A percentile compares a stretch with the other conserved stretches of the same genome.
phyloP scores from a whole-genome alignment of 208 protist genomes.

The Crithidia thermophila region DNA sequence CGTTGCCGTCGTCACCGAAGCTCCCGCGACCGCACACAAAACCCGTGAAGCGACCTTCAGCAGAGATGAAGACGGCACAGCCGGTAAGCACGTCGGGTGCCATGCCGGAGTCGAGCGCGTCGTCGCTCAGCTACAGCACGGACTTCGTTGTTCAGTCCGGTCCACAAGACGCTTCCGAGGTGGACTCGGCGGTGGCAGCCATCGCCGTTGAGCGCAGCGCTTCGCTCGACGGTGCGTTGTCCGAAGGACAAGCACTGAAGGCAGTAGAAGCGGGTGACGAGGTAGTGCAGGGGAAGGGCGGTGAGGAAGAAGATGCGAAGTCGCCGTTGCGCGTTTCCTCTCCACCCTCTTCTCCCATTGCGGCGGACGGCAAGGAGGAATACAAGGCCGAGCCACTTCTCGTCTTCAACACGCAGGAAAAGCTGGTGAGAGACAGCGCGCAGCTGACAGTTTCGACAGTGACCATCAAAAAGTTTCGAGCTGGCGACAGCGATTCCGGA shows the following conservation, averaged over 20 bases:
- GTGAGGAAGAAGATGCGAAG: too few relatives aligned
- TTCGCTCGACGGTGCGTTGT: background rate
- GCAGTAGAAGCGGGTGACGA: too few relatives aligned
- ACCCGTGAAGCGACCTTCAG: background rate
- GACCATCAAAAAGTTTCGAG: background rate
- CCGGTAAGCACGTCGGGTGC: background rate
- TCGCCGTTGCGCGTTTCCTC: too few relatives aligned
- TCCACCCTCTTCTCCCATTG: too few relatives aligned
- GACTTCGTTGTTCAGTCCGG: conserved; percentile 23
- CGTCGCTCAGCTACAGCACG: conserved; percentile 7
- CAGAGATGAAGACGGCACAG: background rate
- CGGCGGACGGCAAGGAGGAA: too few relatives aligned
- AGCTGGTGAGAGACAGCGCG: background rate
- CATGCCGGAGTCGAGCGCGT: background rate
- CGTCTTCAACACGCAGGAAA: too few relatives aligned
- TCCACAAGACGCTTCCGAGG: background rate
- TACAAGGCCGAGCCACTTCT: background rate
- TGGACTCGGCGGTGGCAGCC: background rate
- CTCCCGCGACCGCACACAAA: background rate
- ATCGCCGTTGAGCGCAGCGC: conserved; percentile 8
- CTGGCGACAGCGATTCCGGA: background rate
- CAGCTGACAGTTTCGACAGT: background rate
- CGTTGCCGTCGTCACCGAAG: conserved; percentile 4
- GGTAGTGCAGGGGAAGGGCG: too few relatives aligned
- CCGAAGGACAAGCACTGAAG: background rate